These are phyloP conservation scores for Clitocybe nebularis DNA, from an alignment of 1,284 basidiomycete genomes.

Conservation along the genomic window DNA sequence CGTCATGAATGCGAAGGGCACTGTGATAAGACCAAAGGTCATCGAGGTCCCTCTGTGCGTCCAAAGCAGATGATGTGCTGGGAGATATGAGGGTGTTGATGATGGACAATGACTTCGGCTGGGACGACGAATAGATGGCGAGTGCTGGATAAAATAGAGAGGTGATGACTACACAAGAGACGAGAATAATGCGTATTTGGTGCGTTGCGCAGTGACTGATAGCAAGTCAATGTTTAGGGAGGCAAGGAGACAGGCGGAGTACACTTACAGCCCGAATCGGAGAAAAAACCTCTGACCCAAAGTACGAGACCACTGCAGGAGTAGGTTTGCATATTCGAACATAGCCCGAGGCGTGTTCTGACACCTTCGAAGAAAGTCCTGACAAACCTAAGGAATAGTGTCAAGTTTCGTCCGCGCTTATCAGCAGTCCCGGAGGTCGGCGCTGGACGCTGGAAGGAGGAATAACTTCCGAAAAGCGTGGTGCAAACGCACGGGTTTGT, in stretches of 20 bases:
- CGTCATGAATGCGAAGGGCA: conserved; percentile 59
- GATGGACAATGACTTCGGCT: conserved; percentile 60
- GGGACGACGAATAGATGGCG: conserved; percentile 75
- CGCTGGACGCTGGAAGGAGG: no score
- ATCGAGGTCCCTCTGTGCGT: conserved; percentile 58
- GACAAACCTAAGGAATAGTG: no score
- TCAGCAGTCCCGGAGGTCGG: no score
- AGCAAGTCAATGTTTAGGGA: conserved; percentile 12
- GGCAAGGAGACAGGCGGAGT: conserved; percentile 5
- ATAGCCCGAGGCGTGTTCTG: conserved; percentile 21
- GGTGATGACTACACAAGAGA: conserved; percentile 93
- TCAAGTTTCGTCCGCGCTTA: no score
- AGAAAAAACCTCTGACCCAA: conserved; percentile 55
- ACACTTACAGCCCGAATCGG: conserved; percentile 70
- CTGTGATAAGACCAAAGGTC: conserved; percentile 66
- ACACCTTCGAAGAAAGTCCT: no score
- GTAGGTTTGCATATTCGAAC: conserved; percentile 25
- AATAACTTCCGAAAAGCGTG: no score
- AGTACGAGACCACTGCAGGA: conserved; percentile 34
- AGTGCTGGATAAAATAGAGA: conserved; percentile 93
- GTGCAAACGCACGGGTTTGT: no score
- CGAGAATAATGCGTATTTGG: conserved; percentile 90
- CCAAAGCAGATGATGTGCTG: conserved; percentile 45
- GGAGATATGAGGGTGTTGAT: conserved; percentile 58
- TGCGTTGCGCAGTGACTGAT: conserved; percentile 80